These are phyloP conservation scores for Mortierella alpina DNA, from an alignment of 192 early-diverging fungal species.

Conservation along the genomic window DNA sequence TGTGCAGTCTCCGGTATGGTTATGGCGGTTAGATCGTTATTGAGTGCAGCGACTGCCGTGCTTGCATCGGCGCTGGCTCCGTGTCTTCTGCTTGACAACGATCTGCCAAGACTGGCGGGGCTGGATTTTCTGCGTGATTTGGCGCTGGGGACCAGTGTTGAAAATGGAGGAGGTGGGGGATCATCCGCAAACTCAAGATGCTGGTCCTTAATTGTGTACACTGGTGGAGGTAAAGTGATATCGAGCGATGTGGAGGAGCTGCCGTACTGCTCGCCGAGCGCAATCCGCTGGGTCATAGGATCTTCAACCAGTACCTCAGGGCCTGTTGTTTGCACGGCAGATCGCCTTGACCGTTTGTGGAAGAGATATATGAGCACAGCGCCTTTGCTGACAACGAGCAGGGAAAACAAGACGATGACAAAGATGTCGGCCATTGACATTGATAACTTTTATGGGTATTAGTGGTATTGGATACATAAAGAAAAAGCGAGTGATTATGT, in stretches of 20 bases:
- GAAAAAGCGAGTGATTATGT: no score
- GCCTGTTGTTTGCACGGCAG: neutral
- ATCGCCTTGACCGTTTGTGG: neutral
- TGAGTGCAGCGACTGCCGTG: no score
- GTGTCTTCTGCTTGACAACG: no score
- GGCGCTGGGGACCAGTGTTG: neutral
- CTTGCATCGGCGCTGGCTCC: no score
- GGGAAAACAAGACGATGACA: neutral
- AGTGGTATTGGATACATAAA: no score
- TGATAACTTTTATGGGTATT: no score
- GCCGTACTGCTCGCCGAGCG: neutral
- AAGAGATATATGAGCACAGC: neutral
- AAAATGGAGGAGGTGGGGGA: conserved; percentile 12
- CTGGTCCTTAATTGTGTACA: conserved; percentile 7
- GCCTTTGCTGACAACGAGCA: neutral
- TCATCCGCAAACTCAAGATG: conserved; percentile 14
- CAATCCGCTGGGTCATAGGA: conserved; percentile 10
- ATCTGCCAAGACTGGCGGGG: no score
- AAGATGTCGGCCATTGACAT: neutral
- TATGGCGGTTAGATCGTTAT: no score
- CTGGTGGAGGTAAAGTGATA: neutral
- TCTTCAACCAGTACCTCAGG: neutral
- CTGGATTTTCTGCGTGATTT: no score
- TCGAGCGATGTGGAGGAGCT: neutral
- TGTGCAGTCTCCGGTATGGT: no score